Conservation (phyloP, 441 rosid genomes). For the Jatropha multifida region DNA sequence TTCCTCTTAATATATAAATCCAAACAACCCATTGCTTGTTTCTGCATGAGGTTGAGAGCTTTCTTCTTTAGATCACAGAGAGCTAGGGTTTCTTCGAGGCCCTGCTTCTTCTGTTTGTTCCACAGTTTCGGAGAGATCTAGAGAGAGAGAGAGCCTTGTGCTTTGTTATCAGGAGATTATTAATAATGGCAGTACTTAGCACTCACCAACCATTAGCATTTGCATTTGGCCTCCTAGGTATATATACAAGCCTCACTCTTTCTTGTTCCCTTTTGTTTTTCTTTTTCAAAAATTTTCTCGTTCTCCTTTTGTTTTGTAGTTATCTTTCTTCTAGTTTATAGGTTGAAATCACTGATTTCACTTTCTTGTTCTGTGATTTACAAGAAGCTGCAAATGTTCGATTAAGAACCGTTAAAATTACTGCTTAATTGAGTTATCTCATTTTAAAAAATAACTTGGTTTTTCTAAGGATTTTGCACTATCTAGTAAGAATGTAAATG, state of each 20-base stretch:
- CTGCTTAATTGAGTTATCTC: no score
- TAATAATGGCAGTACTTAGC: conserved; percentile 32
- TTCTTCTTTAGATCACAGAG: conserved; percentile 6
- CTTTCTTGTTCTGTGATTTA: no score
- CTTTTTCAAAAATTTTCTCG: background rate
- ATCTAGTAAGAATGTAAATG: background rate
- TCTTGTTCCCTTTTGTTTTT: background rate
- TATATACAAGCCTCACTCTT: background rate
- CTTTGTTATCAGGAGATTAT: conserved; percentile 9
- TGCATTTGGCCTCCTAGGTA: conserved; percentile 78
- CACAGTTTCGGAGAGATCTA: background rate
- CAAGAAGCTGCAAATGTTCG: no score
- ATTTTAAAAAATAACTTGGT: no score
- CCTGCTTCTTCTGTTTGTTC: conserved; percentile 18
- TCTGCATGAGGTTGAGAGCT: conserved; percentile 25
- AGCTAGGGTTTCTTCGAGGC: conserved; percentile 43
- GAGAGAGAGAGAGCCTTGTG: background rate
- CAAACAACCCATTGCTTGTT: background rate
- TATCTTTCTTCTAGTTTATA: background rate
- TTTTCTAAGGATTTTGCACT: no score
- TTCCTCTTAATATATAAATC: background rate
- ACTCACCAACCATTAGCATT: conserved; percentile 35
- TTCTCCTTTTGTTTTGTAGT: background rate
- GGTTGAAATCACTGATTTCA: background rate
- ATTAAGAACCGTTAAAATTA: no score